Conservation (phyloP, 441 rosid genomes). For the Populus trichocarpa region DNA sequence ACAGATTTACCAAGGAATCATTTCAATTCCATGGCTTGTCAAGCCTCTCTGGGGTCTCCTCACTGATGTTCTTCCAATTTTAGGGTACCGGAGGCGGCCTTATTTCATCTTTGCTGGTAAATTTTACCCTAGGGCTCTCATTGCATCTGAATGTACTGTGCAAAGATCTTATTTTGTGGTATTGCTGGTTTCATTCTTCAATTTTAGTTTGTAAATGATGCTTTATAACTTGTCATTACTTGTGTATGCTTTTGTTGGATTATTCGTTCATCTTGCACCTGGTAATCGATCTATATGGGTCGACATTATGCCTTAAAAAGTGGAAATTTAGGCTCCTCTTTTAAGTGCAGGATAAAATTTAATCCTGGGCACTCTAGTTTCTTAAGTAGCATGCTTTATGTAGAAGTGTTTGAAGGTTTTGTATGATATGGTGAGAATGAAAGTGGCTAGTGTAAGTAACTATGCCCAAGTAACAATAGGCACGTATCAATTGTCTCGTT, state of each 20-base stretch:
- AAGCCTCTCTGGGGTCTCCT: conserved; percentile 97
- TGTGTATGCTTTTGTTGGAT: background rate
- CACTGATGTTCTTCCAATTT: conserved; percentile 82
- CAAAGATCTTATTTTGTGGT: background rate
- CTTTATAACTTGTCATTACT: background rate
- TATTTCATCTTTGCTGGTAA: conserved; percentile 72
- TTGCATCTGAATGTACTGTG: background rate
- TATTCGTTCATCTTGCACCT: background rate
- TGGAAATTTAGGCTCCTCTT: background rate
- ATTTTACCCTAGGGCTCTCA: background rate
- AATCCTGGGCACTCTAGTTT: too few relatives aligned
- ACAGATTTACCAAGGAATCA: conserved; percentile 72
- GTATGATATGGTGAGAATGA: background rate
- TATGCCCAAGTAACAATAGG: background rate
- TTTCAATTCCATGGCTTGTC: conserved; percentile 83
- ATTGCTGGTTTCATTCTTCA: background rate
- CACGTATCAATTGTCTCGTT: background rate
- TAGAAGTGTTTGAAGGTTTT: background rate
- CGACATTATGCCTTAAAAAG: background rate
- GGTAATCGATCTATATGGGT: background rate
- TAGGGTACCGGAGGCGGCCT: conserved; percentile 79
- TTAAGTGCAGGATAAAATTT: background rate
- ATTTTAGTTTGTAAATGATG: background rate
- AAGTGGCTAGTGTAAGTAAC: background rate
- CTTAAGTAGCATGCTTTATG: background rate